A percentile compares a stretch with the other conserved stretches of the same genome.
These are phyloP conservation scores for Pholiota molesta DNA, from an alignment of 768 basidiomycete genomes.

Conservation along the genomic window DNA sequence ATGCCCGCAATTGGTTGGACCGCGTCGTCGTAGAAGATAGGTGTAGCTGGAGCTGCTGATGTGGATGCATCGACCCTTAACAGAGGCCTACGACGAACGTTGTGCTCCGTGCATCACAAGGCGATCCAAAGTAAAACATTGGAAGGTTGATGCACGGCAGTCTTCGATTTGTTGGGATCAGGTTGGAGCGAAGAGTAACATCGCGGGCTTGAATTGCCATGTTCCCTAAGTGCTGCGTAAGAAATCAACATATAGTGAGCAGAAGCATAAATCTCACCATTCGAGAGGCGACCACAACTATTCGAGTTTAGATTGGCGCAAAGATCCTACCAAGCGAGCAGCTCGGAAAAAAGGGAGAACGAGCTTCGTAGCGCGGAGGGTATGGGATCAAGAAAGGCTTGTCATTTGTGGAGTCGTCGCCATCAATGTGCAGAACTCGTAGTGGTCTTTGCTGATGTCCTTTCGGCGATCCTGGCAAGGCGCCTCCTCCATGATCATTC, in stretches of 20 bases:
- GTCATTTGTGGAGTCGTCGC: too few relatives aligned
- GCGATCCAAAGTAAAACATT: not conserved
- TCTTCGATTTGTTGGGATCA: not conserved
- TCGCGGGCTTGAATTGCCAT: not conserved
- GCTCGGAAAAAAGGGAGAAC: too few relatives aligned
- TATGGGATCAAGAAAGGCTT: too few relatives aligned
- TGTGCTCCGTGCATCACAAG: not conserved
- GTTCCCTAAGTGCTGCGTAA: not conserved
- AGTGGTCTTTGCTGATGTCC: too few relatives aligned
- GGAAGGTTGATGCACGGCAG: not conserved
- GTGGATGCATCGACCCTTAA: too few relatives aligned
- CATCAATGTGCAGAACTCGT: too few relatives aligned
- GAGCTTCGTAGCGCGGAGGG: too few relatives aligned
- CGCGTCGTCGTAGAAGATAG: not conserved
- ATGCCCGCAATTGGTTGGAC: not conserved
- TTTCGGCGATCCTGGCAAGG: too few relatives aligned
- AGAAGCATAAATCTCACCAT: not conserved
- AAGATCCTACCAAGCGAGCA: too few relatives aligned
- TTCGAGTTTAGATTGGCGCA: not conserved
- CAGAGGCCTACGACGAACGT: too few relatives aligned
- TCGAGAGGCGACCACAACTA: not conserved
- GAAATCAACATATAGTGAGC: not conserved
- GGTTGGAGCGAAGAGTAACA: not conserved
- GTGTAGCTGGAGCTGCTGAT: too few relatives aligned
- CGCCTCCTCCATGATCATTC: too few relatives aligned